Evolutionary conservation across 352 stramenopile species (phyloP), one percentile per base, ranked within the genome.

Genomic region (Globisporangium cylindrosporum): DNA sequence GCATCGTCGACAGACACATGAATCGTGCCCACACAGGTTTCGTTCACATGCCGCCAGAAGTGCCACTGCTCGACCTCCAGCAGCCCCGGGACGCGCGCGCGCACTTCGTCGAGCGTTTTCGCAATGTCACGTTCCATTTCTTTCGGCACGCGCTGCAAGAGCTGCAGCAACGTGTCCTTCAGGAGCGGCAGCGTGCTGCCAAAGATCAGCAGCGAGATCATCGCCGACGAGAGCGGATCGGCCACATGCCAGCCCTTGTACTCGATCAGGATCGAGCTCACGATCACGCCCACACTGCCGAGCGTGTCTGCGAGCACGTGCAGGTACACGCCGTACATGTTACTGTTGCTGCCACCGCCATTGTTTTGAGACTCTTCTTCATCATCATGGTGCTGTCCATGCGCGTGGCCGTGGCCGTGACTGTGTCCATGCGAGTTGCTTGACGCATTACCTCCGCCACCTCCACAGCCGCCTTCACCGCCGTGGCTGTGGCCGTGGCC

Each of bases 251-350:
- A 94, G 25, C 79, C 81, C 62, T 90, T 94, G 70, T 84, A 84
- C 55, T 97, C 73, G 56, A 97, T 94, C 62, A 97, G 71, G 12
- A 95, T 63, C 10, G 90, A 96, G 56, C 86, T 96, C 36, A 95
- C 72, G 69, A 97, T 97, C 25, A 97, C 91, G 14, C 89, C 90
- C 12, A 97, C 78, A 68, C 88, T 96, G 22, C 91, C 91, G 32
- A 97, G 75, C 15, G 90, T 94, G 66, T 97, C 91, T 1, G 90
- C 90, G 55, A 97, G 69, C 25, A 97, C 88, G 64, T 97, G 91
- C 29, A 97, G 77, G 53, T 97, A 96, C 18, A 97, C 89, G 10
- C 89, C 91, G 68, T 97, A 90, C 81, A 97, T 95, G 75, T 97
- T 97, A 64, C 77, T 90, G 70, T 95, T 97, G 59, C 75, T 84